phyloP scores from a whole-genome alignment of 2,329 filamentous ascomycete genomes.

The Metarhizium album region DNA sequence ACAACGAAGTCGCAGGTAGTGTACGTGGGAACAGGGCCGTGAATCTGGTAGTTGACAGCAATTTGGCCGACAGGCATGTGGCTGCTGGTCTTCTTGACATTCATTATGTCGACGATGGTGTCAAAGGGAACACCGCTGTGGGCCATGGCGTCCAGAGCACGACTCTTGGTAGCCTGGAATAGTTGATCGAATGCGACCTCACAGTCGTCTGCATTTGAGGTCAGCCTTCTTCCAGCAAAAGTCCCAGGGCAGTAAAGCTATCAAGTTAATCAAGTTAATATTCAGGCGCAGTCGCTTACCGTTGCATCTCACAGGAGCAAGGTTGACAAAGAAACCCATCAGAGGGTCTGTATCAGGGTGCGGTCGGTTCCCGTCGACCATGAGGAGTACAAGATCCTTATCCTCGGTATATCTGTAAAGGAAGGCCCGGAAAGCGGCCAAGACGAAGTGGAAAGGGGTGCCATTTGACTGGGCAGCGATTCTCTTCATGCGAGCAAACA shows the following conservation, averaged over 20 bases:
- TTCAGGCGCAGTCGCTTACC: slow-evolving; percentile 1
- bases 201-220: slow-evolving; percentile 9
- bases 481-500: slow-evolving; percentile 16
- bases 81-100: slow-evolving; percentile 12
- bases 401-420: slow-evolving; percentile 15
- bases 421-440: slow-evolving; percentile 16
- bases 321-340: slow-evolving; percentile 17
- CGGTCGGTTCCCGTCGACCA: slow-evolving; percentile 16
- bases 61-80: slow-evolving; percentile 16
- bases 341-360: slow-evolving; percentile 14
- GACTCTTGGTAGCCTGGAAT: slow-evolving; percentile 13
- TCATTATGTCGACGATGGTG: slow-evolving; percentile 14
- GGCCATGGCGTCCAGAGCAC: slow-evolving; percentile 13
- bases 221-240: no score
- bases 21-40: slow-evolving; percentile 13
- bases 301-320: slow-evolving; percentile 14
- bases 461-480: slow-evolving; percentile 12
- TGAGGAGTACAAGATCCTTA: slow-evolving; percentile 14
- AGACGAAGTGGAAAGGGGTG: slow-evolving; percentile 16
- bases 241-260: no score
- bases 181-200: slow-evolving; percentile 14
- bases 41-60: slow-evolving; percentile 17
- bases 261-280: no score
- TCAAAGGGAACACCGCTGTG: slow-evolving; percentile 15
- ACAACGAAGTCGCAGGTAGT: slow-evolving; percentile 14